phyloP scores from a whole-genome alignment of 805 yeast genomes.

The Candida odintsovae region DNA sequence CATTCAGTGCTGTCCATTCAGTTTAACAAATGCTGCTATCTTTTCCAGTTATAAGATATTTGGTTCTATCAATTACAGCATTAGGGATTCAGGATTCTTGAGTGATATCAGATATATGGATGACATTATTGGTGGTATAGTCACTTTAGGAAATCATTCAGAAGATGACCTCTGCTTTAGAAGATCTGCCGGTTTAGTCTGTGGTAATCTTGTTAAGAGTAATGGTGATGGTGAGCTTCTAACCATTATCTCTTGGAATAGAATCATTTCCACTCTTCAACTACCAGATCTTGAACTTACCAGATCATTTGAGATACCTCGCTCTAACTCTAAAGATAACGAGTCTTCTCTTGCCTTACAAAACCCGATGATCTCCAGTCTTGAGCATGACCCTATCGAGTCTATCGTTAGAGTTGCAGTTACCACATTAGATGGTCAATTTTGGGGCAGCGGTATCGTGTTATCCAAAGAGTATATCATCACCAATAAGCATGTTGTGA shows the following conservation, averaged over 20 bases:
- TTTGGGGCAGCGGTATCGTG: constrained; percentile 26
- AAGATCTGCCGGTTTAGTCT: constrained; percentile 19
- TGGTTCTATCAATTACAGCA: constrained; percentile 15
- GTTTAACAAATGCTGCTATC: constrained; percentile 24
- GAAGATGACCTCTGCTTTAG: not conserved
- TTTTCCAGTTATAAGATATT: constrained; percentile 19
- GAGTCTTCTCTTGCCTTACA: not conserved
- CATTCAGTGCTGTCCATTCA: constrained; percentile 24
- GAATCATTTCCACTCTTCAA: constrained; percentile 11
- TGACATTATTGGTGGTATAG: constrained; percentile 23
- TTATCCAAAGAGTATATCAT: constrained; percentile 13
- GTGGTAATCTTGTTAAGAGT: constrained; percentile 17
- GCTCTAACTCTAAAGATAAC: not conserved
- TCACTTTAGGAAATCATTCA: constrained; percentile 3
- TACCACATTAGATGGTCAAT: constrained; percentile 11
- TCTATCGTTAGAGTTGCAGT: constrained; percentile 22
- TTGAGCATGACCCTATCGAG: constrained; percentile 9
- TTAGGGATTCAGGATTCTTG: constrained; percentile 13
- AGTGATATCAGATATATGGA: constrained; percentile 23
- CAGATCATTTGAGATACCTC: not conserved
- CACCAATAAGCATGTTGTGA: constrained; percentile 23
- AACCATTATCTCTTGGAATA: constrained; percentile 21
- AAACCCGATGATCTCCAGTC: not conserved
- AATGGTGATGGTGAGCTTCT: constrained; percentile 26
- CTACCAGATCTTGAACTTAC: constrained; percentile 3